These are phyloP conservation scores for Bipolaris zeicola DNA, from an alignment of 2,329 filamentous ascomycete genomes.

Conservation along the genomic window DNA sequence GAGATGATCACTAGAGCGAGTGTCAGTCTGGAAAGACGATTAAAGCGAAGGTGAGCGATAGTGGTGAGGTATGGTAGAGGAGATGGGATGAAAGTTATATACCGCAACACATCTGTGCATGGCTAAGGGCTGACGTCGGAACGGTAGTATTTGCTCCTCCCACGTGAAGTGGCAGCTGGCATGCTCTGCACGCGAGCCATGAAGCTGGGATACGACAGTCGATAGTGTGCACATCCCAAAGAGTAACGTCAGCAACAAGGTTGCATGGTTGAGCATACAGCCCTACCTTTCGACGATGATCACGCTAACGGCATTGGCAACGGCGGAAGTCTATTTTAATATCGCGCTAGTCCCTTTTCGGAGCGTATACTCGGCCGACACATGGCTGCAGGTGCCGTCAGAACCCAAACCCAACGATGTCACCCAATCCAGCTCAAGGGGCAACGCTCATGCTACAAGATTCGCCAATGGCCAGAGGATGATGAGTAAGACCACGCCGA, in stretches of 20 bases:
- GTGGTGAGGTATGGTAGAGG: slow-evolving; percentile 23
- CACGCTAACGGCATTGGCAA: slow-evolving; percentile 21
- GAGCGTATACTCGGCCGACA: slow-evolving; percentile 4
- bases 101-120: slow-evolving; percentile 19
- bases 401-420: slow-evolving; percentile 2
- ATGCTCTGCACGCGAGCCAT: slow-evolving; percentile 29
- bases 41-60: slow-evolving; percentile 42
- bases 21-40: slow-evolving; percentile 31
- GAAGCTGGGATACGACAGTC: slow-evolving; percentile 41
- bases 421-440: slow-evolving; percentile 2
- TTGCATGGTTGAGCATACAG: slow-evolving; percentile 25
- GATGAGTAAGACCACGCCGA: slow-evolving; percentile 5
- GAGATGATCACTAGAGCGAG: slow-evolving; percentile 38
- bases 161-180: slow-evolving; percentile 35
- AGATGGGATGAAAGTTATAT: slow-evolving; percentile 34
- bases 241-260: slow-evolving; percentile 21
- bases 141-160: slow-evolving; percentile 29
- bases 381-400: slow-evolving; percentile 5
- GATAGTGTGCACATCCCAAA: slow-evolving; percentile 36
- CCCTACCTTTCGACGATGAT: slow-evolving; percentile 24
- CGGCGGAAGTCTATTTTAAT: slow-evolving; percentile 21
- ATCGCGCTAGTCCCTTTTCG: slow-evolving; percentile 4
- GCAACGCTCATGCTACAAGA: slow-evolving; percentile 1
- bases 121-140: slow-evolving; percentile 33
- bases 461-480: not conserved